These are phyloP conservation scores for Eimeria sp. DNA, from an alignment of 169 alveolate genomes.

Conservation along the genomic window DNA sequence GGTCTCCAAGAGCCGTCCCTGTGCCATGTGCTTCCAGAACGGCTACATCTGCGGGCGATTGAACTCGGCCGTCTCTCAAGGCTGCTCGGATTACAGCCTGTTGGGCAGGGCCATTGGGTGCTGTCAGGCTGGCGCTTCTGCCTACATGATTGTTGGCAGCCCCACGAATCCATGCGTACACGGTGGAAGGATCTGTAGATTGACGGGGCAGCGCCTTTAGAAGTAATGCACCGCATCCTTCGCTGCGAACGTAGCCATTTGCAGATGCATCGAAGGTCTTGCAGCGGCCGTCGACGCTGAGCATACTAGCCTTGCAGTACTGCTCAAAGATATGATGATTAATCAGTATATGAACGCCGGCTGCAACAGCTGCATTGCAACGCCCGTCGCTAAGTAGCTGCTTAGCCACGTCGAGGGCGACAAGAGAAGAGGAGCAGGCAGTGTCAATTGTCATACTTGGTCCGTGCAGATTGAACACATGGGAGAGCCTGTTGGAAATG, in stretches of 20 bases:
- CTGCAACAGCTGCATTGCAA: conserved; percentile 84
- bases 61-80: conserved; percentile 59
- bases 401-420: conserved; percentile 86
- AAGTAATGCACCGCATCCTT: conserved; percentile 88
- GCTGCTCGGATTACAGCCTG: conserved; percentile 84
- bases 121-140: conserved; percentile 87
- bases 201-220: conserved; percentile 47
- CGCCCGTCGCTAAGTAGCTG: conserved; percentile 16
- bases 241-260: conserved; percentile 88
- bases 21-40: conserved; percentile 88
- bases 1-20: conserved; percentile 89
- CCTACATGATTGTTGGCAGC: conserved; percentile 88
- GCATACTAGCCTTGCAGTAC: conserved; percentile 87
- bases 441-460: conserved; percentile 89
- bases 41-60: conserved; percentile 51
- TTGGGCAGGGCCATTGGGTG: conserved; percentile 89
- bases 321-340: conserved; percentile 82
- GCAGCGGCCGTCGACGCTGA: conserved; percentile 85
- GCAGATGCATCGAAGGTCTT: conserved; percentile 88
- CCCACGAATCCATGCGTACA: conserved; percentile 84
- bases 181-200: conserved; percentile 3
- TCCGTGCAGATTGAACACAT: conserved; percentile 85
- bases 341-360: conserved; percentile 85
- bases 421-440: conserved; percentile 90
- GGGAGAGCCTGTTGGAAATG: conserved; percentile 86